Evolutionary conservation across 2,329 filamentous ascomycete genomes (phyloP), one percentile per base, ranked within the genome.

Genomic region (Aureobasidium vineae): DNA sequence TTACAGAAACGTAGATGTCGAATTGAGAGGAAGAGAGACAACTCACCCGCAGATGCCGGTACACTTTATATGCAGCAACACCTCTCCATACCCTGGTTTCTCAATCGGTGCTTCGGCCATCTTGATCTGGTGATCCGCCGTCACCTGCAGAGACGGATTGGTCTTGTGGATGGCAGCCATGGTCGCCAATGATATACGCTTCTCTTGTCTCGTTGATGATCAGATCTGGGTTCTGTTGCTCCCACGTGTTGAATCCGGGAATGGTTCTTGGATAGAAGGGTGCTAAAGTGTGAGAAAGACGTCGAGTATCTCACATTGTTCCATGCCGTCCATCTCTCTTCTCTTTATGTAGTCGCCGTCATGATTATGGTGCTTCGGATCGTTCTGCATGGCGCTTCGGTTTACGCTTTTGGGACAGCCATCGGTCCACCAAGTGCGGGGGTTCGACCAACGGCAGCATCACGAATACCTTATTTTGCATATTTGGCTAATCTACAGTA

Each of bases 41-140:
- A n/a, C 82, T 75, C 82, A 94, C 86, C 94, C 94, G 83, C 95
- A 98, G 74, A 98, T 98, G 65, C 95, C 95, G 6, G 94, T 97
- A 79, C 91, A 96, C 79, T 94, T 91, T 77, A 67, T 49, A 40
- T 67, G 65, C 28, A 67, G 11, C 31, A 67, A 26, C 5, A 66
- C 63, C 16, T 65, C 41, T 28, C 52, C 52, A 1, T 49, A 4
- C 15, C 53, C 63, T 1, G 63, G 63, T 28, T 65, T 41, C 10
- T 56, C 40, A 2, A 65, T 65, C 5, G 63, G 52, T 40, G 63
- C 41, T 49, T 54, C 50, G 7, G 41, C 52, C 40, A 65, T 65
- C 11, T 65, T 65, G 50, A 65, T 57, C 23, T 50, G 50, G 16
- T 65, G 63, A 16, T 65, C 63, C 19, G 63, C 63, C 11, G 63